Percentiles rank a stretch among this genome's conserved stretches.
These are phyloP conservation scores for Syncephalis plumigaleata DNA, from an alignment of 371 early-diverging fungal genomes.

Conservation along the genomic window DNA sequence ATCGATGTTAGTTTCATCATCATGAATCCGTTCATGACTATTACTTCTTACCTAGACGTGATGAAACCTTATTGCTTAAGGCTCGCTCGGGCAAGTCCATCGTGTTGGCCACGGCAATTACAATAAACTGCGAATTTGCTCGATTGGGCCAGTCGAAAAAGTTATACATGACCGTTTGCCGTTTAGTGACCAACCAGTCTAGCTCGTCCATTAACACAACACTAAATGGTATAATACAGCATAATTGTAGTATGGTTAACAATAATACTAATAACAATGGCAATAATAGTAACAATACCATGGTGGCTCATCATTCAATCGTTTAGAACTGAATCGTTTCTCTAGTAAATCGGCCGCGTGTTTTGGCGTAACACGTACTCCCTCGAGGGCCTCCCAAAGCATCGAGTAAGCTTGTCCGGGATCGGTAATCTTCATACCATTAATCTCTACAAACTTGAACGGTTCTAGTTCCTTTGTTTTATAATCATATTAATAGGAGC, in stretches of 20 bases:
- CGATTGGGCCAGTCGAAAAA: constrained; percentile 95
- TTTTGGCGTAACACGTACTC: constrained; percentile 37
- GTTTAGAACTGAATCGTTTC: constrained; percentile 37
- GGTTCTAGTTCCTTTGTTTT: constrained; percentile 28
- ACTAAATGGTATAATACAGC: too few relatives aligned
- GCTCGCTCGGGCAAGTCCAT: constrained; percentile 96
- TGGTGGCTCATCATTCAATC: not conserved
- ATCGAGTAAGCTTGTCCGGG: constrained; percentile 73
- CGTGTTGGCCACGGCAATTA: constrained; percentile 96
- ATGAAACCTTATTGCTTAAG: constrained; percentile 81
- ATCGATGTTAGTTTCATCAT: constrained; percentile 5
- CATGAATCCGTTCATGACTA: not conserved
- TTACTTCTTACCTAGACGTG: constrained; percentile 55
- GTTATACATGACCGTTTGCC: constrained; percentile 92
- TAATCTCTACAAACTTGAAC: constrained; percentile 84
- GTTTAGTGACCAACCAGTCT: constrained; percentile 84
- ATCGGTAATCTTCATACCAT: constrained; percentile 91
- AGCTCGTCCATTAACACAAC: constrained; percentile 96
- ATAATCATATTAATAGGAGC: too few relatives aligned
- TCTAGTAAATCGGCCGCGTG: constrained; percentile 67
- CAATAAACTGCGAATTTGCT: constrained; percentile 61
- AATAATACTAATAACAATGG: not conserved
- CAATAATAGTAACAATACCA: constrained; percentile 1
- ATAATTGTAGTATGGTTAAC: not conserved
- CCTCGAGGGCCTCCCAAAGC: constrained; percentile 60